Percentiles rank a stretch among this genome's conserved stretches.
Conservation (phyloP, 306 rosid genomes). For the Rosa persica region DNA sequence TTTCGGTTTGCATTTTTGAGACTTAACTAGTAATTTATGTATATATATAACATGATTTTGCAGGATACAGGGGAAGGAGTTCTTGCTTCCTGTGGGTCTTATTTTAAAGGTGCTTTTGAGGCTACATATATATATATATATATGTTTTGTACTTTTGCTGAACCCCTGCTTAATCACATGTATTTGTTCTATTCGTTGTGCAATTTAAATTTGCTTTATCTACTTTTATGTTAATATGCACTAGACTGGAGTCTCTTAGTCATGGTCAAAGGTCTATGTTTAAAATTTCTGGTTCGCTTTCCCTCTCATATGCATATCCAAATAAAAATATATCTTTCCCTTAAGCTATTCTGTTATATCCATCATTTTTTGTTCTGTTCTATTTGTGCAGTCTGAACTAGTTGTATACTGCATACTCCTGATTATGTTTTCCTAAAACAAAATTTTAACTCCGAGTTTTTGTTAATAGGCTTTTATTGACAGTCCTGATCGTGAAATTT, state of each 20-base stretch:
- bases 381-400: not conserved
- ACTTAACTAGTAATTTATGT: not conserved
- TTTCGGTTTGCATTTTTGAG: conserved; percentile 25
- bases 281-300: not conserved
- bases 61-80: conserved; percentile 89
- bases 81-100: conserved; percentile 86
- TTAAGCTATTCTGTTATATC: not conserved
- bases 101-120: conserved; percentile 64
- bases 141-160: not conserved
- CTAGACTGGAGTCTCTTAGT: not conserved
- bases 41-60: conserved; percentile 26
- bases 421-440: not conserved
- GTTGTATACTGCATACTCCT: not conserved
- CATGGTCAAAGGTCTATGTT: not conserved
- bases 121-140: not conserved
- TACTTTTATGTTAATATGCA: not conserved
- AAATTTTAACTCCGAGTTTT: not conserved
- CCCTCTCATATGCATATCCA: not conserved
- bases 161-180: not conserved
- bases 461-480: conserved; percentile 72
- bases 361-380: not conserved
- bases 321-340: too few relatives aligned
- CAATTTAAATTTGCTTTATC: not conserved
- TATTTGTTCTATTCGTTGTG: not conserved
- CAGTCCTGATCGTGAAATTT: conserved; percentile 75